A percentile compares a stretch with the other conserved stretches of the same genome.
phyloP scores from a whole-genome alignment of 768 basidiomycete genomes.

The Saitozyma podzolica region DNA sequence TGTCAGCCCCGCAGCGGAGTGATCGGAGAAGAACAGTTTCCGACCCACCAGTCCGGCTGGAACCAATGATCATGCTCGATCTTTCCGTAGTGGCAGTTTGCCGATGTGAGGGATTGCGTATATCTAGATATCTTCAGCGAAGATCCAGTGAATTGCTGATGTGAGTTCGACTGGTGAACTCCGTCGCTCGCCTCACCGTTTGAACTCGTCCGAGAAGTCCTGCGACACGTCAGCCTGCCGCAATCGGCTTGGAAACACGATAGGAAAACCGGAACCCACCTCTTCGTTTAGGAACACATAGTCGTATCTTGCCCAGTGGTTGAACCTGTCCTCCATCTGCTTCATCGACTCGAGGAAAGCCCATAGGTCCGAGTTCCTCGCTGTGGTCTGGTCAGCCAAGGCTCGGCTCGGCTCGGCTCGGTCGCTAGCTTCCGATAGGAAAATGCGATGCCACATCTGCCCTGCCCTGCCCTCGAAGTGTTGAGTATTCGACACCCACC shows the following conservation, averaged over 20 bases:
- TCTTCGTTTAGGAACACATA: slow-evolving; percentile 84
- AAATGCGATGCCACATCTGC: no score
- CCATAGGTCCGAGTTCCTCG: slow-evolving; percentile 50
- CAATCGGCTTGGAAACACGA: background rate
- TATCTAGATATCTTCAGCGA: slow-evolving; percentile 55
- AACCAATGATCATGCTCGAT: slow-evolving; percentile 67
- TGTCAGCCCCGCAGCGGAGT: background rate
- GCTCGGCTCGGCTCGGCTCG: background rate
- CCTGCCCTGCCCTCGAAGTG: background rate
- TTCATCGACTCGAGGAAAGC: slow-evolving; percentile 66
- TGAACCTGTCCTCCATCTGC: slow-evolving; percentile 85
- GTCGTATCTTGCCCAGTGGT: slow-evolving; percentile 71
- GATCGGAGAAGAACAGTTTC: background rate
- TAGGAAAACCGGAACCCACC: slow-evolving; percentile 8
- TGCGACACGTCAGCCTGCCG: slow-evolving; percentile 9
- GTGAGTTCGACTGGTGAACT: slow-evolving; percentile 56
- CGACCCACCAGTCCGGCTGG: slow-evolving; percentile 64
- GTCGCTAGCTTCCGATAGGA: no score
- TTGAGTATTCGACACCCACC: slow-evolving; percentile 38
- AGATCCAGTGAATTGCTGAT: background rate
- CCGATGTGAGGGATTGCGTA: slow-evolving; percentile 61
- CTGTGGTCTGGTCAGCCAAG: slow-evolving; percentile 13
- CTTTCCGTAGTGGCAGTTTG: slow-evolving; percentile 64
- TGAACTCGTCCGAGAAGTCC: slow-evolving; percentile 48
- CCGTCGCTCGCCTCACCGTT: slow-evolving; percentile 41